Evolutionary conservation across 2,329 filamentous ascomycete species (phyloP).

Genomic region (Claviceps sp.): DNA sequence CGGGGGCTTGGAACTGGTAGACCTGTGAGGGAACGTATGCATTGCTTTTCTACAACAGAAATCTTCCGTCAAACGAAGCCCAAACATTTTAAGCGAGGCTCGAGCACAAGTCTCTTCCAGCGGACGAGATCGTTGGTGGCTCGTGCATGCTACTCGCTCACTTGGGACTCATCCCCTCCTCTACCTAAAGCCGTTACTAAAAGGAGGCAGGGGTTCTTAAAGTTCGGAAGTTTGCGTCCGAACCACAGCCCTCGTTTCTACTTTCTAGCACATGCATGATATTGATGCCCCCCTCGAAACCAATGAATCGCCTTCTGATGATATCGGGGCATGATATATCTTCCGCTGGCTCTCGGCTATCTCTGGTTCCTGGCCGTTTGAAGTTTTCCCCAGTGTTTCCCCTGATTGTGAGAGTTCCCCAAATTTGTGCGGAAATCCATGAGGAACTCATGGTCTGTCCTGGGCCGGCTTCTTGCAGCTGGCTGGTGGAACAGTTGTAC

Average conservation of each 20-base stretch:
- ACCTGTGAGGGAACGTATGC: neutral
- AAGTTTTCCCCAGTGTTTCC: neutral
- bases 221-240: neutral
- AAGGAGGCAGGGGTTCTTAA: neutral
- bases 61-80: no score
- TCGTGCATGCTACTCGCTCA: neutral
- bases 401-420: neutral
- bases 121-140: neutral
- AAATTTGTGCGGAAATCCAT: neutral
- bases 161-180: neutral
- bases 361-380: neutral
- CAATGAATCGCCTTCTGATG: neutral
- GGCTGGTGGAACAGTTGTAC: neutral
- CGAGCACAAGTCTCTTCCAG: neutral
- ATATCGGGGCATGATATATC: neutral
- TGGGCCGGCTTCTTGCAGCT: slow-evolving; percentile 1
- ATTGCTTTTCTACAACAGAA: neutral
- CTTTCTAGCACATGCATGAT: neutral
- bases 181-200: no score
- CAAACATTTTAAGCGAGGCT: neutral
- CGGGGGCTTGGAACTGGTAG: neutral
- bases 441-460: neutral
- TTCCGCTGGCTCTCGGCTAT: neutral
- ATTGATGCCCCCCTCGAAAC: neutral
- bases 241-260: neutral